These are phyloP conservation scores for Viola odorata DNA, from an alignment of 345 rosid genomes.

Conservation along the genomic window DNA sequence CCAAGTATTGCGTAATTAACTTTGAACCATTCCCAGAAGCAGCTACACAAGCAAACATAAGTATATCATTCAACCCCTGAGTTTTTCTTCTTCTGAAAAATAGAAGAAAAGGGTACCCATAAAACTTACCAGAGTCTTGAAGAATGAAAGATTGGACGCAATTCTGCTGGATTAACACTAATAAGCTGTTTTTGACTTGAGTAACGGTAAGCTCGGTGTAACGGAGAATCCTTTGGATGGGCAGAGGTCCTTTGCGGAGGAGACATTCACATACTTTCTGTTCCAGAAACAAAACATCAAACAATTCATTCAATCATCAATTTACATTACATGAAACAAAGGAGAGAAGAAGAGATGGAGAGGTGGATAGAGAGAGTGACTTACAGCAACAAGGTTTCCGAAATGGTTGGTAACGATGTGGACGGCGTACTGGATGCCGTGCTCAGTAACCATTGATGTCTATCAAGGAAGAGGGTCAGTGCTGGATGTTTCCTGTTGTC, in stretches of 20 bases:
- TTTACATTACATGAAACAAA: neutral
- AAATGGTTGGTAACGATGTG: conserved; percentile 69
- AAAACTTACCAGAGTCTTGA: conserved; percentile 21
- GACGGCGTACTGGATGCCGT: conserved; percentile 63
- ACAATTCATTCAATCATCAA: too few relatives aligned
- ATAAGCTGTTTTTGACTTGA: conserved; percentile 59
- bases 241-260: conserved; percentile 57
- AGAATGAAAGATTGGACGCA: conserved; percentile 68
- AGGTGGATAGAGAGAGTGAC: conserved; percentile 3
- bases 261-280: conserved; percentile 90
- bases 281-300: neutral
- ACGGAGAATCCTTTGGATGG: conserved; percentile 40
- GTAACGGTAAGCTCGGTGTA: conserved; percentile 34
- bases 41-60: conserved; percentile 23
- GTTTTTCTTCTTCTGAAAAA: neutral
- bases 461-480: too few relatives aligned
- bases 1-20: conserved; percentile 47
- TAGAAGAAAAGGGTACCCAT: conserved; percentile 14
- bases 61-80: neutral
- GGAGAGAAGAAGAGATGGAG: neutral
- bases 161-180: conserved; percentile 75
- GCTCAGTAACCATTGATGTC: conserved; percentile 32
- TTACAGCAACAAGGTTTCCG: conserved; percentile 76
- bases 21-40: conserved; percentile 41
- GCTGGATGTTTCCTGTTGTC: too few relatives aligned